Evolutionary conservation across 805 yeast species (phyloP).

Genomic region (Ascoidea rubescens): DNA sequence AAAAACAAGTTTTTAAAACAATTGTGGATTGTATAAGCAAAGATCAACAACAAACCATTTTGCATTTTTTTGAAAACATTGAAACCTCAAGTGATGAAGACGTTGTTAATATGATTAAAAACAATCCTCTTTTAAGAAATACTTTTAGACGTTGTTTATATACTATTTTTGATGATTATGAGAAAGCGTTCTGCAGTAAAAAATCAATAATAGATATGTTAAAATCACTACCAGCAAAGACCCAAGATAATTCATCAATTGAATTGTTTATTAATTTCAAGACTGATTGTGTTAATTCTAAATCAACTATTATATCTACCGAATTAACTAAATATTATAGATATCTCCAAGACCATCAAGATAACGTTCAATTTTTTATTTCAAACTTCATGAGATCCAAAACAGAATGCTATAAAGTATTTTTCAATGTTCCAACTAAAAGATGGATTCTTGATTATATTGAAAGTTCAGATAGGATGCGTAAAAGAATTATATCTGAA

Average conservation of each 20-base stretch:
- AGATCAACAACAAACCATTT: slow-evolving; percentile 11
- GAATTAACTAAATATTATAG: slow-evolving; percentile 39
- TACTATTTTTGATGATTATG: slow-evolving; percentile 13
- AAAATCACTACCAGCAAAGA: slow-evolving; percentile 11
- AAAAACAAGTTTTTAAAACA: slow-evolving; percentile 16
- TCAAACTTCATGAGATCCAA: slow-evolving; percentile 34
- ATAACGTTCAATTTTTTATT: slow-evolving; percentile 36
- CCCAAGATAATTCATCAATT: slow-evolving; percentile 10
- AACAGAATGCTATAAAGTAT: slow-evolving; percentile 25
- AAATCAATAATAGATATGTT: slow-evolving; percentile 6
- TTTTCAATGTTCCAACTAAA: slow-evolving; percentile 11
- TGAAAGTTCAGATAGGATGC: slow-evolving; percentile 57
- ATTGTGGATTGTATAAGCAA: slow-evolving; percentile 17
- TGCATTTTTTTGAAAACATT: slow-evolving; percentile 14
- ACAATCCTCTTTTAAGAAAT: slow-evolving; percentile 11
- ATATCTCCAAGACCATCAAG: slow-evolving; percentile 50
- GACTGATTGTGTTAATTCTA: slow-evolving; percentile 22
- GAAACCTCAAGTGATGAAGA: slow-evolving; percentile 18
- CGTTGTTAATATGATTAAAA: slow-evolving; percentile 9
- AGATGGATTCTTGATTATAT: slow-evolving; percentile 47
- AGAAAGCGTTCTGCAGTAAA: slow-evolving; percentile 12
- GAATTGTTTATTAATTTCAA: slow-evolving; percentile 13
- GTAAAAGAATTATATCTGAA: slow-evolving; percentile 45
- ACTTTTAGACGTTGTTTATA: slow-evolving; percentile 14
- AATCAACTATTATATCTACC: slow-evolving; percentile 23